These are phyloP conservation scores for Pyrus bretschneideri DNA, from an alignment of 306 rosid genomes.

Conservation along the genomic window DNA sequence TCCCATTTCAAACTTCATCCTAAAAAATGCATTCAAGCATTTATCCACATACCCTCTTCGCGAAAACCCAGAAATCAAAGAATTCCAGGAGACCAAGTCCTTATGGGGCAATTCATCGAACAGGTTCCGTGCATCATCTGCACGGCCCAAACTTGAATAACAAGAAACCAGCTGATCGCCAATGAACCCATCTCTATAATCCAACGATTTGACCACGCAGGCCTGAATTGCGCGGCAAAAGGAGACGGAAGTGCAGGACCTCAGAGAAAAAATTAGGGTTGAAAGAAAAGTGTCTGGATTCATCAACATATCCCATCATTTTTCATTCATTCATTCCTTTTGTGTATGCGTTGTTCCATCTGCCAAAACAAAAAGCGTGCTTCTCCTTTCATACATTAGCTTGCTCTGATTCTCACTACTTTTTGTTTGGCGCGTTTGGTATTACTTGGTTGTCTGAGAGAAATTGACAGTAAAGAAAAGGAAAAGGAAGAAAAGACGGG, in stretches of 20 bases:
- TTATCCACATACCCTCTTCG: slow-evolving; percentile 31
- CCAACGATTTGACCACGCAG: slow-evolving; percentile 46
- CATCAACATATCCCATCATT: not conserved
- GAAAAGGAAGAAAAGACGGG: not conserved
- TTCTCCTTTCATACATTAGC: too few relatives aligned
- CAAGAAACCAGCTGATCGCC: slow-evolving; percentile 62
- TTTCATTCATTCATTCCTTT: too few relatives aligned
- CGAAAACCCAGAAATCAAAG: slow-evolving; percentile 58
- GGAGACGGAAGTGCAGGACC: slow-evolving; percentile 38
- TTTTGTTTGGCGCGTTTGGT: too few relatives aligned
- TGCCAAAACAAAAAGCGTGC: not conserved
- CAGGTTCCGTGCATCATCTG: slow-evolving; percentile 45
- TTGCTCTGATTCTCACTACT: too few relatives aligned
- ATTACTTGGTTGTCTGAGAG: not conserved
- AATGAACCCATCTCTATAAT: slow-evolving; percentile 58
- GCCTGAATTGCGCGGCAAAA: slow-evolving; percentile 53
- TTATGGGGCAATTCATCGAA: slow-evolving; percentile 59
- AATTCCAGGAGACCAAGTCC: slow-evolving; percentile 66
- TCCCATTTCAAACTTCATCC: slow-evolving; percentile 33
- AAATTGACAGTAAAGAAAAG: too few relatives aligned
- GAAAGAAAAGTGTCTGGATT: slow-evolving; percentile 35
- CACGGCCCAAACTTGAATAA: slow-evolving; percentile 41
- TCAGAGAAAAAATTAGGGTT: slow-evolving; percentile 34
- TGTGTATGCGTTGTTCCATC: not conserved
- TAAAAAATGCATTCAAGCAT: slow-evolving; percentile 39